Percentiles rank a stretch among this genome's conserved stretches.
Conservation (phyloP, 1,284 basidiomycete species). For the Leccinum pallidistipes region DNA sequence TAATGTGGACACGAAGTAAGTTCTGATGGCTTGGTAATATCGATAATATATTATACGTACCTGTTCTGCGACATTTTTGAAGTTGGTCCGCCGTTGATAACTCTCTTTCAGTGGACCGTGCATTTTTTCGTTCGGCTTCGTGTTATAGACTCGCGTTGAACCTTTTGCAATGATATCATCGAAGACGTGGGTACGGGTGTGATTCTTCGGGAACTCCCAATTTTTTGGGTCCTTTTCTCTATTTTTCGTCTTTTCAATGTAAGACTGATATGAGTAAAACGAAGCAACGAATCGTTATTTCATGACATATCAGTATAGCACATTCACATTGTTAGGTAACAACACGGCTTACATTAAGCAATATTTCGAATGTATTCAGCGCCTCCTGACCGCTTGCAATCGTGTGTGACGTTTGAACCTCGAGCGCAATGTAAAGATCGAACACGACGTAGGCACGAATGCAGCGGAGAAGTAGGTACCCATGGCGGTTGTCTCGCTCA, state of each 20-base stretch:
- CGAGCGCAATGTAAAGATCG: slow-evolving; percentile 31
- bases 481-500: slow-evolving; percentile 4
- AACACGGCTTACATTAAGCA: slow-evolving; percentile 22
- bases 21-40: neutral
- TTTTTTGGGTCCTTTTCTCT: slow-evolving; percentile 18
- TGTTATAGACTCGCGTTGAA: slow-evolving; percentile 32
- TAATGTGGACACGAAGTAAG: too few relatives aligned
- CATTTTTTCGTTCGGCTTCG: slow-evolving; percentile 36
- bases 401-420: slow-evolving; percentile 36
- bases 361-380: slow-evolving; percentile 17
- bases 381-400: slow-evolving; percentile 26
- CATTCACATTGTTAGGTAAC: too few relatives aligned
- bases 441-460: slow-evolving; percentile 22
- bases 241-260: slow-evolving; percentile 6
- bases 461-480: slow-evolving; percentile 28
- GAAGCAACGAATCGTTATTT: too few relatives aligned
- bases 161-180: slow-evolving; percentile 38
- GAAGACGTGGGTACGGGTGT: slow-evolving; percentile 34
- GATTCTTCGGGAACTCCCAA: slow-evolving; percentile 41
- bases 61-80: slow-evolving; percentile 36
- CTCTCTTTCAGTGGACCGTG: slow-evolving; percentile 32
- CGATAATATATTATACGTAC: slow-evolving; percentile 6
- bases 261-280: neutral
- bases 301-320: too few relatives aligned
- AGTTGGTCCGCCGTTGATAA: slow-evolving; percentile 35